Percentiles rank a stretch among this genome's conserved stretches.
phyloP scores from a whole-genome alignment of 148 eudicot species.

The Fallopia convolvulus region DNA sequence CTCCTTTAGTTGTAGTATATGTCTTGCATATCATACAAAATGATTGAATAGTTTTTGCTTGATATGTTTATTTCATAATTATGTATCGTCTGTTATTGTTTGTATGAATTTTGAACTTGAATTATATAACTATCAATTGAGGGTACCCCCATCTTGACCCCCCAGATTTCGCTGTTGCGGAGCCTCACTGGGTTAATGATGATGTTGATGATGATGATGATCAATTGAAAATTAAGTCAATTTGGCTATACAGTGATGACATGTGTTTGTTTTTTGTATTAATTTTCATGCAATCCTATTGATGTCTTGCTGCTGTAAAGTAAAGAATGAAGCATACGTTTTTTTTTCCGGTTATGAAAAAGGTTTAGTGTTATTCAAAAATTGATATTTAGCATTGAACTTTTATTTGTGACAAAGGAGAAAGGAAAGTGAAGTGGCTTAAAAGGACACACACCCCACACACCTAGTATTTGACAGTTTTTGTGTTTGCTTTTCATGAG shows the following conservation, averaged over 20 bases:
- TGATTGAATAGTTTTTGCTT: background rate
- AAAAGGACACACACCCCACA: background rate
- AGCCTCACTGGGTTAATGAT: too few species aligned
- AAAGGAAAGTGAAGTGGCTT: background rate
- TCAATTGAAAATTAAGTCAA: background rate
- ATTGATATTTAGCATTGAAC: background rate
- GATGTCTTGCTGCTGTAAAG: background rate
- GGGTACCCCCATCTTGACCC: too few species aligned
- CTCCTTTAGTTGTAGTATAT: background rate
- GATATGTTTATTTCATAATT: background rate
- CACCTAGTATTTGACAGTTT: background rate
- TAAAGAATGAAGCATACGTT: background rate
- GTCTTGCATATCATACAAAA: background rate
- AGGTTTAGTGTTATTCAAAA: background rate
- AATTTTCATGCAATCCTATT: background rate
- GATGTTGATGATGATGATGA: too few species aligned
- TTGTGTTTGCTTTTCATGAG: background rate
- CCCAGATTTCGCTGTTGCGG: too few species aligned
- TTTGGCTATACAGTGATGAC: constrained; percentile 1
- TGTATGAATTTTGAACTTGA: background rate
- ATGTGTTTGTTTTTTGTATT: background rate
- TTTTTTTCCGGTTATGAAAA: background rate
- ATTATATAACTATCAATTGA: background rate
- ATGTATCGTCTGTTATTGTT: background rate
- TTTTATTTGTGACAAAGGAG: background rate